Evolutionary conservation across 352 stramenopile genomes (phyloP).

Genomic region (Phytophthora kernoviae): DNA sequence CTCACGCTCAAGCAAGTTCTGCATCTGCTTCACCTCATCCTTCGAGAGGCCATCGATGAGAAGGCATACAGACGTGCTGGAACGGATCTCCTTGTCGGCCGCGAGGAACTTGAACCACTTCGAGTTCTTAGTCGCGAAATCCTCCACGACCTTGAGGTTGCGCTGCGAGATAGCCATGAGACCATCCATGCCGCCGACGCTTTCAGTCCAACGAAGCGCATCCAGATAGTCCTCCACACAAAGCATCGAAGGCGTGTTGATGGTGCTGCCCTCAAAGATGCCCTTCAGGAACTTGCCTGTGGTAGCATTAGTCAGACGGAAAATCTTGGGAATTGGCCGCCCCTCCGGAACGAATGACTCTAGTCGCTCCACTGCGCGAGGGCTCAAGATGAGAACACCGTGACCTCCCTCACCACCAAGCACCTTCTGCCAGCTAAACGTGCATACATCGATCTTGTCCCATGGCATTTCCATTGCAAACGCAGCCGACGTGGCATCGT

Average conservation of each 20-base stretch:
- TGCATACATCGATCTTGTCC: constrained; percentile 99
- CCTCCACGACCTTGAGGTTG: constrained; percentile 95
- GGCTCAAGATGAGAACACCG: constrained; percentile 97
- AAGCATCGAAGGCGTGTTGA: constrained; percentile 99
- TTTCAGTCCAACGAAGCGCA: constrained; percentile 96
- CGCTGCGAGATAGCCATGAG: constrained; percentile 94
- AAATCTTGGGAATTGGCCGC: constrained; percentile 98
- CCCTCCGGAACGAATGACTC: constrained; percentile 90
- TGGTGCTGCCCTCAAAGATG: constrained; percentile 99
- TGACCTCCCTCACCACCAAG: constrained; percentile 98
- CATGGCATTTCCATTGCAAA: constrained; percentile 99
- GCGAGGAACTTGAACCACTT: constrained; percentile 98
- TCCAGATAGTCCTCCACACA: constrained; percentile 99
- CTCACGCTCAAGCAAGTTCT: constrained; percentile 94
- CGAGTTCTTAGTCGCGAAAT: constrained; percentile 96
- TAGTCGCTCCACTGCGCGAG: constrained; percentile 95
- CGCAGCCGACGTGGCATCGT: constrained; percentile 97
- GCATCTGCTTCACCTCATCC: constrained; percentile 97
- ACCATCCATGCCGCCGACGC: constrained; percentile 92
- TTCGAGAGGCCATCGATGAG: constrained; percentile 93
- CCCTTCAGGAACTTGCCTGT: constrained; percentile 92
- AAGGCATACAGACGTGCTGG: constrained; percentile 98
- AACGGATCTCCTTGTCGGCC: constrained; percentile 92
- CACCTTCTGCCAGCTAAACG: constrained; percentile 99
- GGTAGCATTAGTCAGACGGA: constrained; percentile 96